phyloP scores from a whole-genome alignment of 2,329 filamentous ascomycete species.

The Pseudocercospora eumusae region DNA sequence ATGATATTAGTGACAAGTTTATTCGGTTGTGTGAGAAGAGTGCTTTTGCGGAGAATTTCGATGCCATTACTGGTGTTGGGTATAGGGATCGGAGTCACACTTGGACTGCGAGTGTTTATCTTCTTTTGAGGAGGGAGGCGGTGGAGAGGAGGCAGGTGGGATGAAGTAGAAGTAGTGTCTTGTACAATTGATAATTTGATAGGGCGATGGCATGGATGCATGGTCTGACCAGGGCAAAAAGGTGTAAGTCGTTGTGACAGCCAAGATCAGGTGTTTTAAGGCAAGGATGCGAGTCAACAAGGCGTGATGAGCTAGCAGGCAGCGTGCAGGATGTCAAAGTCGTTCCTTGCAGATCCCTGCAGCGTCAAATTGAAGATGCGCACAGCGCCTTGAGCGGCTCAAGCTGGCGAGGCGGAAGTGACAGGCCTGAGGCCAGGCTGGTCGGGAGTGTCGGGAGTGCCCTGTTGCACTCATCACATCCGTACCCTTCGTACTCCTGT shows the following conservation, averaged over 20 bases:
- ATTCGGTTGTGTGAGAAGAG: background rate
- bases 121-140: background rate
- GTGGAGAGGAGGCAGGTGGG: background rate
- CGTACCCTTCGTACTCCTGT: no score
- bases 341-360: conserved; percentile 10
- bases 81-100: conserved; percentile 10
- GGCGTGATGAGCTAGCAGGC: no score
- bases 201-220: no score
- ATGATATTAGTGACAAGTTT: conserved; percentile 1
- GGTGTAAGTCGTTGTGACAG: no score
- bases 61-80: background rate
- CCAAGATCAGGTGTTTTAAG: no score
- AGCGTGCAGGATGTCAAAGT: conserved; percentile 1
- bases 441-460: background rate
- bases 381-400: conserved; percentile 2
- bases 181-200: no score
- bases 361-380: conserved; percentile 10
- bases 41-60: conserved; percentile 11
- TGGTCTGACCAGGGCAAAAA: no score
- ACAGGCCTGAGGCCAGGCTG: conserved; percentile 2
- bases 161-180: no score
- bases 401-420: background rate
- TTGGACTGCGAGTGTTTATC: conserved; percentile 4
- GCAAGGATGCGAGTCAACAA: no score
- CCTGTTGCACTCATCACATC: background rate